A percentile compares a stretch with the other conserved stretches of the same genome.
These are phyloP conservation scores for Cladosporium sp. DNA, from an alignment of 2,329 filamentous ascomycete genomes.

Conservation along the genomic window DNA sequence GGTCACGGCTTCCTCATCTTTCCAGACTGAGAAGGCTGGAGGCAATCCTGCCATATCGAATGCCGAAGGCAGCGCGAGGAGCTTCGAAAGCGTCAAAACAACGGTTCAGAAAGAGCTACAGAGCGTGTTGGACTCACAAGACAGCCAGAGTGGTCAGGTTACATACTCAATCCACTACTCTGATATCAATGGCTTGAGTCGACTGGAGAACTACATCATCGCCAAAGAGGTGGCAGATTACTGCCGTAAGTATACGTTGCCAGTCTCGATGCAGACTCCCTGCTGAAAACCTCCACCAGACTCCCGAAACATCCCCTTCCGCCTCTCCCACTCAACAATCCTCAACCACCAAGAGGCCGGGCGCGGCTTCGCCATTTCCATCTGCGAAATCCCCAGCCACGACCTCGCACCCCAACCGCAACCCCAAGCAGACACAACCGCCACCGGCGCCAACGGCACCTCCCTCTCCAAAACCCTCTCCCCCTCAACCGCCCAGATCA, in stretches of 20 bases:
- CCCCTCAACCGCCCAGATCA: slow-evolving; percentile 11
- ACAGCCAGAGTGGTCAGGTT: slow-evolving; percentile 17
- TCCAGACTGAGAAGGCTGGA: slow-evolving; percentile 29
- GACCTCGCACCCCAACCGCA: slow-evolving; percentile 25
- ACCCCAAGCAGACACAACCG: slow-evolving; percentile 20
- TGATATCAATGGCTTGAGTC: slow-evolving; percentile 33
- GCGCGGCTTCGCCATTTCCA: slow-evolving; percentile 32
- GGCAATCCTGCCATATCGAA: slow-evolving; percentile 28
- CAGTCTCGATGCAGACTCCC: not conserved
- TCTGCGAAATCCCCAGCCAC: slow-evolving; percentile 25
- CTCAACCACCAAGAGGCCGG: slow-evolving; percentile 27
- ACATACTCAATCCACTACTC: slow-evolving; percentile 33
- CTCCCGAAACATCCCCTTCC: slow-evolving; percentile 26
- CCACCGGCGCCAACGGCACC: slow-evolving; percentile 1
- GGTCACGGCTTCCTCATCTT: slow-evolving; percentile 26
- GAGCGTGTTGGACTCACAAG: slow-evolving; percentile 23
- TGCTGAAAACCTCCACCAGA: slow-evolving; percentile 18
- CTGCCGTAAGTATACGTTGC: not conserved
- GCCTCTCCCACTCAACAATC: slow-evolving; percentile 32
- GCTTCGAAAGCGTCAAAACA: slow-evolving; percentile 30
- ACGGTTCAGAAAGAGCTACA: slow-evolving; percentile 30
- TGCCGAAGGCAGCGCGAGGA: slow-evolving; percentile 20
- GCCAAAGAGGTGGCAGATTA: slow-evolving; percentile 23
- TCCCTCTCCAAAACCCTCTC: slow-evolving; percentile 12
- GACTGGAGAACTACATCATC: slow-evolving; percentile 35